Conservation (phyloP, 331 rosid species). For the Saraca asoca region DNA sequence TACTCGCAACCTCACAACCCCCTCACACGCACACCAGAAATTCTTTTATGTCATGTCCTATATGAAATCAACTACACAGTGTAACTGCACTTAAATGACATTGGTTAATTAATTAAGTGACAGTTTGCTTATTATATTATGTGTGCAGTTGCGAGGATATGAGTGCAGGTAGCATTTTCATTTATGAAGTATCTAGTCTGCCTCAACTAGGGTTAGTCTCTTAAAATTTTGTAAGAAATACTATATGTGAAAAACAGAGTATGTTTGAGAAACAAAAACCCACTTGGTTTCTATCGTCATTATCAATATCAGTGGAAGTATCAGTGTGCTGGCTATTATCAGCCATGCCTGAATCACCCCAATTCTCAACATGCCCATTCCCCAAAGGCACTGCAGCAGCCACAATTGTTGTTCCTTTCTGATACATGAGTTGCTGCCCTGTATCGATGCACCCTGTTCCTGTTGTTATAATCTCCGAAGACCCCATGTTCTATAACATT, state of each 20-base stretch:
- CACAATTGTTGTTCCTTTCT: conserved; percentile 37
- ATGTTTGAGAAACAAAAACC: conserved; percentile 26
- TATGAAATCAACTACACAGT: too few relatives aligned
- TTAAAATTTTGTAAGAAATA: too few relatives aligned
- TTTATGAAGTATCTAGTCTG: too few relatives aligned
- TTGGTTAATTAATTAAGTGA: too few relatives aligned
- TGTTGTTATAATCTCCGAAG: conserved; percentile 48
- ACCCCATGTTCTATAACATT: conserved; percentile 50
- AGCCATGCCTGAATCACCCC: conserved; percentile 77
- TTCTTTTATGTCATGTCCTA: too few relatives aligned
- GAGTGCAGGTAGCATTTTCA: too few relatives aligned
- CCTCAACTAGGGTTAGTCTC: too few relatives aligned
- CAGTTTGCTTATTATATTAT: too few relatives aligned
- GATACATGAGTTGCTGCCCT: conserved; percentile 44
- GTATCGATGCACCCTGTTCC: conserved; percentile 50
- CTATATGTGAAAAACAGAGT: conserved; percentile 1
- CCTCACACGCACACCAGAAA: too few relatives aligned
- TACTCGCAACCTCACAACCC: too few relatives aligned
- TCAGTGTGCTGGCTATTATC: conserved; percentile 74
- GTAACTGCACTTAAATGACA: too few relatives aligned
- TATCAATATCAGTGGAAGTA: conserved; percentile 77
- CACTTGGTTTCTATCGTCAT: conserved; percentile 67
- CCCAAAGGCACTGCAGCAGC: conserved; percentile 43
- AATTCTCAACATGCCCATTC: conserved; percentile 63
- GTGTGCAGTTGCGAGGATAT: too few relatives aligned